Conservation (phyloP, 2,329 filamentous ascomycete species). For the Blastomyces gilchristii region DNA sequence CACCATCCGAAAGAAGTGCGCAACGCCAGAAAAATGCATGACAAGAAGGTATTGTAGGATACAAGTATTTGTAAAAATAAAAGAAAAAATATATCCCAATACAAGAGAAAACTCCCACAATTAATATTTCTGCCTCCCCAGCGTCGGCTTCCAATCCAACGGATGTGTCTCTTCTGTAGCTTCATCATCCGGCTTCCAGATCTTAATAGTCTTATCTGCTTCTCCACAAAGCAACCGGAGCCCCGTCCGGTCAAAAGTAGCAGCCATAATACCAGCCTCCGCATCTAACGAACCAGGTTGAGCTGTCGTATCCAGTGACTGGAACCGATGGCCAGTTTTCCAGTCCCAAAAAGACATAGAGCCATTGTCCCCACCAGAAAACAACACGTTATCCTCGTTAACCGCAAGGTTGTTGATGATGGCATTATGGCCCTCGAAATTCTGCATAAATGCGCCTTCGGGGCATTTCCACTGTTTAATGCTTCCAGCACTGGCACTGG, state of each 20-base stretch:
- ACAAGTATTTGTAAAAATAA: conserved; percentile 23
- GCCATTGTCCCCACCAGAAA: conserved; percentile 91
- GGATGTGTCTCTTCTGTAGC: conserved; percentile 89
- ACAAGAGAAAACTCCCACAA: conserved; percentile 8
- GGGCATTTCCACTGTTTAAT: conserved; percentile 99
- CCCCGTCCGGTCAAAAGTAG: conserved; percentile 82
- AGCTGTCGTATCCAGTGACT: conserved; percentile 78
- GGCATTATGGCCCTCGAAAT: conserved; percentile 91
- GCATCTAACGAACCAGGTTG: conserved; percentile 91
- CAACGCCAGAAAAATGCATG: conserved; percentile 14
- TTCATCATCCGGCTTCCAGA: conserved; percentile 89
- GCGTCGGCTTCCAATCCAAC: conserved; percentile 77
- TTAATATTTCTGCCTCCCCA: conserved; percentile 67
- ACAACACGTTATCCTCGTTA: conserved; percentile 90
- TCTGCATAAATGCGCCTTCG: conserved; percentile 97
- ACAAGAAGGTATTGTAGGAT: not conserved
- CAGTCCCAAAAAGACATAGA: conserved; percentile 98
- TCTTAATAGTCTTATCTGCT: conserved; percentile 96
- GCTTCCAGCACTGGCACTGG: conserved; percentile 77
- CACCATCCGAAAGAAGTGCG: conserved; percentile 3
- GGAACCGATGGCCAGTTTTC: conserved; percentile 91
- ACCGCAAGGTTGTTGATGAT: conserved; percentile 92
- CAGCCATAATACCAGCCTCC: conserved; percentile 89
- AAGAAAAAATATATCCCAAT: conserved; percentile 12
- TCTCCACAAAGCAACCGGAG: conserved; percentile 86